Conservation (phyloP, 768 basidiomycete species). For the Boletus patriciae region DNA sequence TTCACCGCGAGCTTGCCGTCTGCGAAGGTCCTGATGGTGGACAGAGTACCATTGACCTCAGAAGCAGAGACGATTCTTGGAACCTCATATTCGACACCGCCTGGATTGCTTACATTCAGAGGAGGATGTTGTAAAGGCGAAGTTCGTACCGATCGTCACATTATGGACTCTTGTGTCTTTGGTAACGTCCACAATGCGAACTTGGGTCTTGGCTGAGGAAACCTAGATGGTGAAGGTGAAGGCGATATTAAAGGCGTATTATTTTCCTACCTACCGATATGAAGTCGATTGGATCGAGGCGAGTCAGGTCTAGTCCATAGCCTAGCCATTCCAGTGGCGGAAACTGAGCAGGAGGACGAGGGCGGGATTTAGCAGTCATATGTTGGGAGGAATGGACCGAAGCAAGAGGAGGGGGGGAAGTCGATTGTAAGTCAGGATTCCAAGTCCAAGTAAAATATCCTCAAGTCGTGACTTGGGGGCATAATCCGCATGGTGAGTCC, state of each 20-base stretch:
- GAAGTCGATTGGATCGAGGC: not conserved
- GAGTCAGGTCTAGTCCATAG: conserved; percentile 4
- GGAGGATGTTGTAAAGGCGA: not conserved
- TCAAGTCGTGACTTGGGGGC: not conserved
- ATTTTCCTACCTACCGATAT: not conserved
- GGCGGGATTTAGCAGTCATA: not conserved
- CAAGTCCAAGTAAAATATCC: not conserved
- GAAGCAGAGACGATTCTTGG: conserved; percentile 1
- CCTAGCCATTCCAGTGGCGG: conserved; percentile 8
- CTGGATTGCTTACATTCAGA: not conserved
- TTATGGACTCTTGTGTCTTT: not conserved
- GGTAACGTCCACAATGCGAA: conserved; percentile 1
- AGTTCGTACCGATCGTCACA: not conserved
- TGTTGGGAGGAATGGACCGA: not conserved
- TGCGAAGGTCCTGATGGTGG: not conserved
- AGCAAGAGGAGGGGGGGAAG: no score
- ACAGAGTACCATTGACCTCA: not conserved
- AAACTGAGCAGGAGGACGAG: not conserved
- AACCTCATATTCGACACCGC: conserved; percentile 3
- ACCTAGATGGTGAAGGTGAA: not conserved
- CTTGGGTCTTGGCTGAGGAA: not conserved
- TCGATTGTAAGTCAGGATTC: not conserved
- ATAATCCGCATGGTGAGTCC: no score
- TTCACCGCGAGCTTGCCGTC: not conserved
- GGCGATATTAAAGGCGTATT: not conserved